Evolutionary conservation across 352 stramenopile genomes (phyloP).

Genomic region (Pythium dissimile): DNA sequence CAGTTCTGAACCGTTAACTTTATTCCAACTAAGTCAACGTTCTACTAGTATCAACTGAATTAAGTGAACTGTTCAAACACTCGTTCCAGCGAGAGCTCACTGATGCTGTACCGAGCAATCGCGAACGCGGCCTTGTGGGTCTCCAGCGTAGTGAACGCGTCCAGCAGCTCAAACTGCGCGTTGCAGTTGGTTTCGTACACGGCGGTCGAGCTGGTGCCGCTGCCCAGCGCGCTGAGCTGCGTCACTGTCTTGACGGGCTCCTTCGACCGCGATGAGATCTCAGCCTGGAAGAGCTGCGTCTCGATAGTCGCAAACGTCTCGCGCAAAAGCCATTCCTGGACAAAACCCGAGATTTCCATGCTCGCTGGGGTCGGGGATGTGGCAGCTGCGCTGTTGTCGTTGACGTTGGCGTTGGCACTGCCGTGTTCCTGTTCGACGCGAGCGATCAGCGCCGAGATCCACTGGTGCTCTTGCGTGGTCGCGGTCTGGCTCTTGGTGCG

Average conservation of each 20-base stretch:
- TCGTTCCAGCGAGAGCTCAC: conserved; percentile 89
- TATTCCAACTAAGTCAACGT: not conserved
- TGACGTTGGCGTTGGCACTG: not conserved
- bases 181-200: conserved; percentile 74
- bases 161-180: conserved; percentile 57
- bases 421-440: conserved; percentile 34
- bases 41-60: conserved; percentile 7
- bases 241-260: conserved; percentile 45
- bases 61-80: conserved; percentile 93
- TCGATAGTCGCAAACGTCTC: conserved; percentile 65
- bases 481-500: conserved; percentile 14
- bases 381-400: not conserved
- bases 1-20: conserved; percentile 23
- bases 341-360: conserved; percentile 57
- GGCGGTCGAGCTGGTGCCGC: conserved; percentile 47
- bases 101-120: conserved; percentile 90
- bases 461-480: conserved; percentile 30
- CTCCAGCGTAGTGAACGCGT: conserved; percentile 83
- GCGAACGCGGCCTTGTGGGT: conserved; percentile 56
- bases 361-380: not conserved
- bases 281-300: conserved; percentile 40
- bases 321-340: conserved; percentile 73
- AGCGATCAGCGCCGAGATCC: conserved; percentile 39
- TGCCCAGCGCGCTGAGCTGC: conserved; percentile 44
- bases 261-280: conserved; percentile 40